Percentiles rank a stretch among this genome's conserved stretches.
Conservation (phyloP, 306 rosid species). For the Boehmeria nivea region DNA sequence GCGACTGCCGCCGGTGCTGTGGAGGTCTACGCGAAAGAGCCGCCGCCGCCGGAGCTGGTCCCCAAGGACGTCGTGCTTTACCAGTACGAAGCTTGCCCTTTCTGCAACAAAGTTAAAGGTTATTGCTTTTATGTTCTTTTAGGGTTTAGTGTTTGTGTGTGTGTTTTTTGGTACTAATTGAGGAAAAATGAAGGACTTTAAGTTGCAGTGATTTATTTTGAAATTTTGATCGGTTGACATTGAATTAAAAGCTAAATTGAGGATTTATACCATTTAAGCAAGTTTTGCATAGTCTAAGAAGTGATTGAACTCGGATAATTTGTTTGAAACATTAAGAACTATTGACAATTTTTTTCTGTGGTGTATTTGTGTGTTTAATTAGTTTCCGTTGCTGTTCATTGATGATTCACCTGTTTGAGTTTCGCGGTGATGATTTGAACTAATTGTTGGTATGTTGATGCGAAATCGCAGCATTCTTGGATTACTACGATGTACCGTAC, state of each 20-base stretch:
- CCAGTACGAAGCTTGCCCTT: constrained; percentile 93
- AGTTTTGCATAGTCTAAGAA: too few relatives aligned
- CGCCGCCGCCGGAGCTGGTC: constrained; percentile 44
- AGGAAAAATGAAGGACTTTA: too few relatives aligned
- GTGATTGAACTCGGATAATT: too few relatives aligned
- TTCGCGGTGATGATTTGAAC: not conserved
- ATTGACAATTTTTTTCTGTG: too few relatives aligned
- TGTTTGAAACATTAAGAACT: too few relatives aligned
- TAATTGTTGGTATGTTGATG: constrained; percentile 17
- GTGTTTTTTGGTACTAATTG: too few relatives aligned
- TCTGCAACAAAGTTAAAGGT: constrained; percentile 95
- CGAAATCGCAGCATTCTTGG: constrained; percentile 68
- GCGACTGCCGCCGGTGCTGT: constrained; percentile 31
- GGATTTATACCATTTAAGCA: too few relatives aligned
- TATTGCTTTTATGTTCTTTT: not conserved
- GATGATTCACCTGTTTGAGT: too few relatives aligned
- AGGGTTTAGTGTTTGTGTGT: too few relatives aligned
- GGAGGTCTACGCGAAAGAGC: constrained; percentile 78
- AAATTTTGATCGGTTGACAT: too few relatives aligned
- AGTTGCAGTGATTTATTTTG: too few relatives aligned
- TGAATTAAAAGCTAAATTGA: too few relatives aligned
- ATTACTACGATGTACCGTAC: constrained; percentile 86
- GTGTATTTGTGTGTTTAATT: not conserved
- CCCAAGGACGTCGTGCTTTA: constrained; percentile 79
- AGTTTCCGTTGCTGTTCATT: not conserved